Conservation (phyloP, 441 rosid genomes). For the Euphorbia schlechtendalii region DNA sequence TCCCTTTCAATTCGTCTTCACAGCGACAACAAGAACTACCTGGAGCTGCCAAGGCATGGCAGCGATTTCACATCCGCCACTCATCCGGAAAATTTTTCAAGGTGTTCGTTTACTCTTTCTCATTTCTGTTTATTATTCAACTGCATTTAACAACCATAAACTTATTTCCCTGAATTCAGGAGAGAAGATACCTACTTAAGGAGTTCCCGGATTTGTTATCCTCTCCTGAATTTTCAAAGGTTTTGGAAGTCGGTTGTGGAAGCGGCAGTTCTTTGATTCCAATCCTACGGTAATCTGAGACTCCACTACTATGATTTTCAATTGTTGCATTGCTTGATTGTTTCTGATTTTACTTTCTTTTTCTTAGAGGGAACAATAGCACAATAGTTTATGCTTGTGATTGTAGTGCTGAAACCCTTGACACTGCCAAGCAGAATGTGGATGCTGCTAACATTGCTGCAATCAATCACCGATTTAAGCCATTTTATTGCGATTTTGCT, state of each 20-base stretch:
- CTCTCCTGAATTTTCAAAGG: conserved; percentile 37
- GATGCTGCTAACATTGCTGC: conserved; percentile 18
- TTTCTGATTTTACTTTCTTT: conserved; percentile 1
- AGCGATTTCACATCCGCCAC: conserved; percentile 63
- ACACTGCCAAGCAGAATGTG: conserved; percentile 48
- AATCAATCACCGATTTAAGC: conserved; percentile 32
- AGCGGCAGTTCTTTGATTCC: conserved; percentile 83
- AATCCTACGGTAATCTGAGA: conserved; percentile 50
- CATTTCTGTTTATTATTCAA: neutral
- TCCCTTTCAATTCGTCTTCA: conserved; percentile 27
- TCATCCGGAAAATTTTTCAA: conserved; percentile 84
- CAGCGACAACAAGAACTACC: neutral
- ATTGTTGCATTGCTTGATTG: neutral
- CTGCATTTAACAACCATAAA: neutral
- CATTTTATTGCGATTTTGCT: conserved; percentile 67
- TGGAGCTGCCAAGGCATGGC: conserved; percentile 55
- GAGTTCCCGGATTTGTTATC: conserved; percentile 79
- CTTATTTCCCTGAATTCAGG: conserved; percentile 30
- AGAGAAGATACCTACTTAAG: conserved; percentile 82
- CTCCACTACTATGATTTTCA: neutral
- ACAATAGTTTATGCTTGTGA: conserved; percentile 67
- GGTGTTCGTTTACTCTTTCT: conserved; percentile 29
- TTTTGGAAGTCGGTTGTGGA: conserved; percentile 91
- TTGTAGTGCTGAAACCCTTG: conserved; percentile 67
- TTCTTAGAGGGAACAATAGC: conserved; percentile 52